Percentiles rank a stretch among this genome's conserved stretches.
phyloP scores from a whole-genome alignment of 495 filamentous ascomycete genomes.

The Penicillium atrosanguineum region DNA sequence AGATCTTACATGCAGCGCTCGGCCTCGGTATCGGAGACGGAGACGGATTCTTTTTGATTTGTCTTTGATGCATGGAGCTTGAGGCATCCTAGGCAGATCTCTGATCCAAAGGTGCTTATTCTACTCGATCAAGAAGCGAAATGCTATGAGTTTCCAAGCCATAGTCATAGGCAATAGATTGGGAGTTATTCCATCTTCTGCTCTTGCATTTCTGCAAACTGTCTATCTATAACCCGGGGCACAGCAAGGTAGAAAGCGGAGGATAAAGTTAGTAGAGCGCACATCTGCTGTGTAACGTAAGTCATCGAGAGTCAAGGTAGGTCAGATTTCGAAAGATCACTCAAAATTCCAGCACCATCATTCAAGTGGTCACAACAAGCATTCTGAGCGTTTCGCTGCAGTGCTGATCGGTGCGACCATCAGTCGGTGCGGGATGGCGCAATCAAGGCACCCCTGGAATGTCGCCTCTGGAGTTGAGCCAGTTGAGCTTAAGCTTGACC shows the following conservation, averaged over 20 bases:
- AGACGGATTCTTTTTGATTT: neutral
- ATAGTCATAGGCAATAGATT: no score
- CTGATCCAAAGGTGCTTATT: neutral
- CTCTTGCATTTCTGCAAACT: neutral
- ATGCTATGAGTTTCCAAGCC: neutral
- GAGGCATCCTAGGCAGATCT: neutral
- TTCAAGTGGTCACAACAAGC: conserved; percentile 14
- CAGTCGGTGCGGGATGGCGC: conserved; percentile 12
- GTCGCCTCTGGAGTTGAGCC: neutral
- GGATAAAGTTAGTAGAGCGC: neutral
- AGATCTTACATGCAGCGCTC: neutral
- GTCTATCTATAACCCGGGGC: neutral
- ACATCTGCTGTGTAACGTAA: neutral
- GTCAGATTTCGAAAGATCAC: neutral
- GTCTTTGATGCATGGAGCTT: neutral
- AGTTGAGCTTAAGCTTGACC: no score
- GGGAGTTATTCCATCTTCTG: neutral
- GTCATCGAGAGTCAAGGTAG: neutral
- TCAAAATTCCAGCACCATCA: neutral
- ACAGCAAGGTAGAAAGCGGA: neutral
- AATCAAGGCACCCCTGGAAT: conserved; percentile 3
- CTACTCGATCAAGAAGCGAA: neutral
- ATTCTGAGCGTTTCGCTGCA: neutral
- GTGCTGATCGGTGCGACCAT: conserved; percentile 6
- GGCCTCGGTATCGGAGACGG: neutral